A percentile compares a stretch with the other conserved stretches of the same genome.
Evolutionary conservation across 352 stramenopile genomes (phyloP).

Genomic region (Peronospora destructor): DNA sequence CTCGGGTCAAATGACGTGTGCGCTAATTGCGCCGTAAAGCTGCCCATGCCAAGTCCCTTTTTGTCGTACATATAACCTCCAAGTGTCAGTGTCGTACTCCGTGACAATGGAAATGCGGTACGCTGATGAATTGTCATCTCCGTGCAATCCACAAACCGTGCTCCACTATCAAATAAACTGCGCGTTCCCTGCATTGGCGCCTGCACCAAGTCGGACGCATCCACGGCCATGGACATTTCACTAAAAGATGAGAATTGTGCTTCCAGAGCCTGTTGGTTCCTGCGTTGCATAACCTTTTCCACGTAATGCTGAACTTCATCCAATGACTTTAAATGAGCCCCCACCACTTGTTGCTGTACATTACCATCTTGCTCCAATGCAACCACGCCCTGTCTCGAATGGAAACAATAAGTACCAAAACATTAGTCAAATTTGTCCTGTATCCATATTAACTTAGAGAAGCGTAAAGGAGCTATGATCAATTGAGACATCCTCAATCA

Average conservation of each 20-base stretch:
- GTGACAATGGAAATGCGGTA: slow-evolving; percentile 55
- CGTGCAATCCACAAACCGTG: slow-evolving; percentile 47
- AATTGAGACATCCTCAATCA: not conserved
- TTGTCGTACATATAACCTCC: slow-evolving; percentile 84
- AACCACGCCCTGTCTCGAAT: slow-evolving; percentile 33
- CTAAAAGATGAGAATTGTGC: slow-evolving; percentile 75
- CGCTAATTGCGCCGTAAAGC: slow-evolving; percentile 54
- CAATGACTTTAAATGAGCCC: slow-evolving; percentile 38
- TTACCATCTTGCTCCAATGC: slow-evolving; percentile 55
- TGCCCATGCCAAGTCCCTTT: slow-evolving; percentile 60
- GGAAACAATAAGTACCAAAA: not conserved
- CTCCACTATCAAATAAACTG: slow-evolving; percentile 39
- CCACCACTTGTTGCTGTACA: slow-evolving; percentile 29
- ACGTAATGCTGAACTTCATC: slow-evolving; percentile 51
- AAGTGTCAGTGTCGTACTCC: slow-evolving; percentile 50
- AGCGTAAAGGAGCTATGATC: not conserved
- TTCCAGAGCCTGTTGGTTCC: slow-evolving; percentile 67
- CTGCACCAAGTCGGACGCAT: slow-evolving; percentile 68
- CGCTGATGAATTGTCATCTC: slow-evolving; percentile 81
- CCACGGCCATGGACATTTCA: slow-evolving; percentile 75
- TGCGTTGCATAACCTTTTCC: slow-evolving; percentile 46
- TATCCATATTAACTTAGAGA: slow-evolving; percentile 8
- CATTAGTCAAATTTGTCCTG: not conserved
- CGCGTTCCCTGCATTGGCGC: slow-evolving; percentile 50
- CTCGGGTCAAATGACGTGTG: slow-evolving; percentile 64